Base-by-base conservation (phyloP, 1,284 basidiomycete genomes). In the Leccinum subspadiceum region DNA sequence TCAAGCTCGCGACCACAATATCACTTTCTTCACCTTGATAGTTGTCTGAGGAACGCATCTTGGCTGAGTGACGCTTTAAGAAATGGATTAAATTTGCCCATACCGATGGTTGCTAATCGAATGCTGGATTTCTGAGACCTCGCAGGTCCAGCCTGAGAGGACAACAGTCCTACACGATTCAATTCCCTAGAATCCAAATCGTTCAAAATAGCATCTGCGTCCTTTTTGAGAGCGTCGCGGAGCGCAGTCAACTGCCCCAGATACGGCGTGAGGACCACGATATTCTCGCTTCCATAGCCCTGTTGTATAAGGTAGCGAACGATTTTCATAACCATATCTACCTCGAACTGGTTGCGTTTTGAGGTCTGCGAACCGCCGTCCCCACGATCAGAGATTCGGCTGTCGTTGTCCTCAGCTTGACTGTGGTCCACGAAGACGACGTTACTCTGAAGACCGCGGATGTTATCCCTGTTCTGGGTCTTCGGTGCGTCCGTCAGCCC, bases 1-100 rank as follows among this genome's bases (percentile, higher is more conserved):
- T 85, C n/a, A 89, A 70, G 5, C 81, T 84, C 6, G 77, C 76
- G 44, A 89, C 74, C 22, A 88, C 83, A 56, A 89, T 84, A 53
- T 87, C 79, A 46, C 83, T 84, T 69, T 88, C 86, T 69, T 89
- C 87, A 8, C 87, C 87, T 66, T 88, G 86, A 60, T 85, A 85
- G 60, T 85, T 85, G 63, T 85, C 84, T 85, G 17, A 15, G 5
- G 48, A 58, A 22, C 3, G 10, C 4, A 24, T 22, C 13, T 4
- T 66, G 13, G 57, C 1, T n/a, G 20, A 7, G 13, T 22, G 44
- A 46, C 0, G 6, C 15, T 1, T 2, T 13, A 4, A 29, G 15
- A 31, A 29, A 31, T 2, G 4, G 7, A 46, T 9, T 1, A 33
- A 22, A 24, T 17, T 0, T 22, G 29, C 5, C 49, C 67, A 26